Evolutionary conservation across 108 stramenopile species (phyloP).

Genomic region (Pseudonitzschia multiseries): DNA sequence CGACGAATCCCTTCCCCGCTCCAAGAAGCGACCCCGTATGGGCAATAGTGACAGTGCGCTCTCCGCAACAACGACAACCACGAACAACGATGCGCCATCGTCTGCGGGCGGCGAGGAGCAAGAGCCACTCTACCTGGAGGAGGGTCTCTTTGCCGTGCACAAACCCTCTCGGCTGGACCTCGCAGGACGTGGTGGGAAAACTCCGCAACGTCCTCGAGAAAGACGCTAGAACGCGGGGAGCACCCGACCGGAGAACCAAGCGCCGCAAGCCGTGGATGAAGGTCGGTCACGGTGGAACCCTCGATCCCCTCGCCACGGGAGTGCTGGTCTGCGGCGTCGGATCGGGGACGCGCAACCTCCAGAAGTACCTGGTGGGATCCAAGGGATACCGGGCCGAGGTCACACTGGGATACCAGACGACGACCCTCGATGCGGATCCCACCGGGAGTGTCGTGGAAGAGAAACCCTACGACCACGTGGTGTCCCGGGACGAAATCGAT

Average conservation of each 20-base stretch:
- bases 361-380: slow-evolving; percentile 70
- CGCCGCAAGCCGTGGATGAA: slow-evolving; percentile 52
- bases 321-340: slow-evolving; percentile 94
- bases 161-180: slow-evolving; percentile 93
- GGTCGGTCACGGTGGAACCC: slow-evolving; percentile 95
- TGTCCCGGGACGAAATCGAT: slow-evolving; percentile 35
- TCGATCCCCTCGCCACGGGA: slow-evolving; percentile 94
- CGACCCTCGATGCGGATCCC: slow-evolving; percentile 76
- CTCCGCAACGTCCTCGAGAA: slow-evolving; percentile 68
- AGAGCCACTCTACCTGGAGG: slow-evolving; percentile 53
- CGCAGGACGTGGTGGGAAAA: slow-evolving; percentile 80
- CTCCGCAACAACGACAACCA: neutral
- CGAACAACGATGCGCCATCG: neutral
- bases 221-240: slow-evolving; percentile 67
- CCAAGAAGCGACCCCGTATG: no score
- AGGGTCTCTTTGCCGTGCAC: slow-evolving; percentile 86
- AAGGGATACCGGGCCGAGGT: slow-evolving; percentile 77
- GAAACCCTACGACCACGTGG: slow-evolving; percentile 59
- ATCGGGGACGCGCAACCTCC: slow-evolving; percentile 44
- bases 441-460: slow-evolving; percentile 58
- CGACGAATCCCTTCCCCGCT: no score
- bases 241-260: slow-evolving; percentile 31
- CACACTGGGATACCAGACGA: slow-evolving; percentile 80
- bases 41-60: no score
- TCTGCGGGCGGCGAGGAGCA: no score